Evolutionary conservation across 495 filamentous ascomycete species (phyloP).

Genomic region (Aspergillus conjunctus): DNA sequence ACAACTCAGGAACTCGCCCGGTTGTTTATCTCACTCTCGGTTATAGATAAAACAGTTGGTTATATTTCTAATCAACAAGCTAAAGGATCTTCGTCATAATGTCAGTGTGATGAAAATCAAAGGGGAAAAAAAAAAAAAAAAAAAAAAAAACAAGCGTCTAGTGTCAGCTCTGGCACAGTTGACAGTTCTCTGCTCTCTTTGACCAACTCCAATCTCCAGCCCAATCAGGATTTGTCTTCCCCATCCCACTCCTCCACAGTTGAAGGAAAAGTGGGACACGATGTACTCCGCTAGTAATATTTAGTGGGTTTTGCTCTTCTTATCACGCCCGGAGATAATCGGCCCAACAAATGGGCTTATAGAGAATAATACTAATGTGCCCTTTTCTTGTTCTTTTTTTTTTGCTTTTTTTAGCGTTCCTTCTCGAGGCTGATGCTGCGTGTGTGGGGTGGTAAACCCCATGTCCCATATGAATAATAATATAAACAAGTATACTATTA

Average conservation of each 20-base stretch:
- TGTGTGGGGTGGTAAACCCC: neutral
- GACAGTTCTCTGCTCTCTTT: neutral
- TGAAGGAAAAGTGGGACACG: slow-evolving; percentile 1
- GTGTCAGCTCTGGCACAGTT: neutral
- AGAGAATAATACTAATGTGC: slow-evolving; percentile 12
- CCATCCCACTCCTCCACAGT: neutral
- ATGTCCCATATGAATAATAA: neutral
- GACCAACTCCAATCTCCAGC: neutral
- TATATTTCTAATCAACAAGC: no score
- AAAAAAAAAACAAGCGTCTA: neutral
- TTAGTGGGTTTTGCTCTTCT: neutral
- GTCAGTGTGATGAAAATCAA: neutral
- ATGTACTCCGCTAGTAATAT: neutral
- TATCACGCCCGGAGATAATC: neutral
- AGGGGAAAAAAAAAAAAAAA: neutral
- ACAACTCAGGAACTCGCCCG: neutral
- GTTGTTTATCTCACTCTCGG: slow-evolving; percentile 4
- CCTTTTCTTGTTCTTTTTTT: slow-evolving; percentile 1
- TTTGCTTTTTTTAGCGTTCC: neutral
- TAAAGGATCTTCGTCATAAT: slow-evolving; percentile 8
- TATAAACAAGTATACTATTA: neutral
- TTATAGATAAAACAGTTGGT: neutral
- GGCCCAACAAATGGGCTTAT: slow-evolving; percentile 13
- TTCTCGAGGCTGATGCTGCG: neutral
- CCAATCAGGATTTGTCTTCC: neutral